Percentiles rank a stretch among this genome's conserved stretches.
phyloP scores from a whole-genome alignment of 495 filamentous ascomycete species.

The Aspergillus ostianus region DNA sequence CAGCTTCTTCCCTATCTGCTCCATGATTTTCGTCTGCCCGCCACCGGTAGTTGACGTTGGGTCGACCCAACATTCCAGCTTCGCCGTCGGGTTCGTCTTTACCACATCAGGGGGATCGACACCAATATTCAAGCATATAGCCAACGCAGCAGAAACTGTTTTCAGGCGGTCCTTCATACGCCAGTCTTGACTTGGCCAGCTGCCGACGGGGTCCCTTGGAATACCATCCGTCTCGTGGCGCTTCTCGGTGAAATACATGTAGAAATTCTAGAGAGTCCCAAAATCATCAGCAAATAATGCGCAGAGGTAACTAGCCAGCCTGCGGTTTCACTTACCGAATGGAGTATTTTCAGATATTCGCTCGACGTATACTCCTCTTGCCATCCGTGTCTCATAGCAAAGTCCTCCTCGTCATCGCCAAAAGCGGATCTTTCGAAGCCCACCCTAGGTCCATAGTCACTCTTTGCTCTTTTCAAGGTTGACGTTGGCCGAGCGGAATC shows the following conservation, averaged over 20 bases:
- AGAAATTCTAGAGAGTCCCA: conserved; percentile 57
- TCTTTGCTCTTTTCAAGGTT: conserved; percentile 65
- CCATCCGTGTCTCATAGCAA: conserved; percentile 62
- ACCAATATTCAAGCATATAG: conserved; percentile 93
- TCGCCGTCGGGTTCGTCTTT: conserved; percentile 88
- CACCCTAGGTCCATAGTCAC: conserved; percentile 60
- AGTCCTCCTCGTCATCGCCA: conserved; percentile 46
- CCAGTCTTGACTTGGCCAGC: conserved; percentile 81
- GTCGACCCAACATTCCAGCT: conserved; percentile 96
- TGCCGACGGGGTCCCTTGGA: conserved; percentile 62
- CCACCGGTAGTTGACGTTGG: conserved; percentile 66
- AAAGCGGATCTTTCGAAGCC: conserved; percentile 30
- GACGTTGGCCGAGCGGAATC: conserved; percentile 48
- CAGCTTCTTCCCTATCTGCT: conserved; percentile 91
- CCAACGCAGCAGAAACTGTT: conserved; percentile 91
- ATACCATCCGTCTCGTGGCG: conserved; percentile 95
- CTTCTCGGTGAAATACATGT: conserved; percentile 99
- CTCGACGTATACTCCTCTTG: conserved; percentile 59
- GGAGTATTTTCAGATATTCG: conserved; percentile 56
- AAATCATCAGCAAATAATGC: not conserved
- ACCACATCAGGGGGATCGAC: conserved; percentile 96
- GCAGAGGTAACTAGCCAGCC: not conserved
- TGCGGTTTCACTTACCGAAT: conserved; percentile 46
- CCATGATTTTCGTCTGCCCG: conserved; percentile 78
- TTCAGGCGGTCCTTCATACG: conserved; percentile 95